A percentile compares a stretch with the other conserved stretches of the same genome.
Conservation (phyloP, 1,284 basidiomycete genomes). For the Trichosporon sp. region DNA sequence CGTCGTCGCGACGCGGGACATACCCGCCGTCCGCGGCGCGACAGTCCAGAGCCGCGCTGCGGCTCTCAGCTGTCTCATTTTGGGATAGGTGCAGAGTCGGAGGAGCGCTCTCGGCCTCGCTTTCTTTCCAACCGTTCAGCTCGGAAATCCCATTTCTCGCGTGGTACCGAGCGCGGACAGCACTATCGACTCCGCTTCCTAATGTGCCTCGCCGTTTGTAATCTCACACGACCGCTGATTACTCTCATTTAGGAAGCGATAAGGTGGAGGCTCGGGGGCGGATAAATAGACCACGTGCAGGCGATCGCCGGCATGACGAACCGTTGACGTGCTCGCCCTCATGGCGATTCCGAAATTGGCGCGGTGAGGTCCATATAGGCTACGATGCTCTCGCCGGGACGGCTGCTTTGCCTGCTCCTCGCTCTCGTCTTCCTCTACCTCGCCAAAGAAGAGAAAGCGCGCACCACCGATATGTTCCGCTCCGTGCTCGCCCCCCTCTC, state of each 20-base stretch:
- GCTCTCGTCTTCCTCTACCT: background rate
- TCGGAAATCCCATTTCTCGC: slow-evolving; percentile 1
- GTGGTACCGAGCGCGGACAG: background rate
- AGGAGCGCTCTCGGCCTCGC: background rate
- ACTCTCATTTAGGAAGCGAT: background rate
- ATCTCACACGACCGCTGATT: background rate
- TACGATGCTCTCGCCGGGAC: background rate
- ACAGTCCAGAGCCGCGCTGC: slow-evolving; percentile 3
- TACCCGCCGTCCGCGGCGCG: background rate
- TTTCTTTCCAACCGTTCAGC: background rate
- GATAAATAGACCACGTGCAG: background rate
- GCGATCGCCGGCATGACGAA: background rate
- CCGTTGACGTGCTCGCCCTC: slow-evolving; percentile 3
- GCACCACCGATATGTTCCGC: slow-evolving; percentile 17
- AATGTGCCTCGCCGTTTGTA: background rate
- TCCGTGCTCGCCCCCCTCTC: slow-evolving; percentile 19
- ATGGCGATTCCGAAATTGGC: background rate
- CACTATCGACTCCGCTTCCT: background rate
- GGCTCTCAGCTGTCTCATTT: slow-evolving; percentile 15
- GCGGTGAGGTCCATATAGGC: background rate
- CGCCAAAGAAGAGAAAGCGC: background rate
- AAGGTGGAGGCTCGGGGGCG: background rate
- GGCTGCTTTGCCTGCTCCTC: background rate
- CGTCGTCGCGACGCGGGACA: background rate
- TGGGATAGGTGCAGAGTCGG: background rate